Evolutionary conservation across 805 yeast genomes (phyloP), one percentile per base, ranked within the genome.

Genomic region (Yarrowia sp.): DNA sequence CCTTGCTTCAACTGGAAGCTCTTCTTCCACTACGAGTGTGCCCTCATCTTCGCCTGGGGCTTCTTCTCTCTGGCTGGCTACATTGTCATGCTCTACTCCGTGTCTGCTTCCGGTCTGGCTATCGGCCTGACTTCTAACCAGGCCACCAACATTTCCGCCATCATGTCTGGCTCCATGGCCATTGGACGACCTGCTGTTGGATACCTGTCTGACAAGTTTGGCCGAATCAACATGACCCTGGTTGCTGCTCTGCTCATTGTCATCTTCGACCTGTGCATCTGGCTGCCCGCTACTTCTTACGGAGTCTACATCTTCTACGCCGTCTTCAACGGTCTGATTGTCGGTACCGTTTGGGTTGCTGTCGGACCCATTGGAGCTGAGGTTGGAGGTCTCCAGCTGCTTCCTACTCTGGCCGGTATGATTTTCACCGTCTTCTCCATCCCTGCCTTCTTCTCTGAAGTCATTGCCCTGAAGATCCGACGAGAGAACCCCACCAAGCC

Each of bases 141-240:
- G 28, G 66, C 70, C 8, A 64, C 68, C 51, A 72, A 72, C 58
- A 68, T 75, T 32, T 65, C 75, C 11, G 71, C 78, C 5, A 70
- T 73, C 44, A 64, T 71, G 48, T 75, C 73, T 39, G 76, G 74
- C 17, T 68, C 69, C 15, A 72, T 84, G 67, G 70, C 78, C 2
- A 69, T 84, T 42, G 87, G 87, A 2, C 73, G 87, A 55, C 77
- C 84, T 8, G 65, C 73, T 8, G 77, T 84, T 41, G 85, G 86
- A 0, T 68, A 74, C 51, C 17, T 78, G 13, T 85, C 81, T 28
- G 86, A 84, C 69, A 71, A 67, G 28, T 62, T 76, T 44, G 87
- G 87, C 6, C 74, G 85, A 51, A 70, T 76, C 66, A 83, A 82
- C 55, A 70, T 73, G 31, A 68, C 74, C 32, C 65, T 75, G 32